Percentiles rank a stretch among this genome's conserved stretches.
phyloP scores from a whole-genome alignment of 352 stramenopile species.

The Pythium graminicola region DNA sequence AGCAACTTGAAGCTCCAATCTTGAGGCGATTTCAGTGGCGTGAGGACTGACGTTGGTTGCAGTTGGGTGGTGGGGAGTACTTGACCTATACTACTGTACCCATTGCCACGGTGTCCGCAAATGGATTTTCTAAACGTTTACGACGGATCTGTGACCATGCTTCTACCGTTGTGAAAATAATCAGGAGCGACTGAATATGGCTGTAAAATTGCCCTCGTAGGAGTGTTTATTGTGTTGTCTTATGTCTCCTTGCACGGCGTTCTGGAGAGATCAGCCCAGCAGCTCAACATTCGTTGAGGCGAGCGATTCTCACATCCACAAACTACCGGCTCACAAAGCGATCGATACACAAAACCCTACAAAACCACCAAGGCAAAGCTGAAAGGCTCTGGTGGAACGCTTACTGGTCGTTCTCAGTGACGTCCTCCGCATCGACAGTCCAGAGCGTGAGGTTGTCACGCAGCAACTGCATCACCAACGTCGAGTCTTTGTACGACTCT shows the following conservation, averaged over 20 bases:
- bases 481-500: constrained; percentile 28
- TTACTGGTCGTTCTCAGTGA: neutral
- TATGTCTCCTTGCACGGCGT: neutral
- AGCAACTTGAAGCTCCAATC: neutral
- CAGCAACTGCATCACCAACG: constrained; percentile 31
- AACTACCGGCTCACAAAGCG: neutral
- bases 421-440: constrained; percentile 19
- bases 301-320: neutral
- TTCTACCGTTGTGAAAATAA: too few relatives aligned
- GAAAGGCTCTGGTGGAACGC: neutral
- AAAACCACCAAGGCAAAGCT: neutral
- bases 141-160: too few relatives aligned
- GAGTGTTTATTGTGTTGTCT: neutral
- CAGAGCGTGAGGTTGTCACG: constrained; percentile 34
- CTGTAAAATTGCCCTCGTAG: neutral
- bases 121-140: too few relatives aligned
- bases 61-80: too few relatives aligned
- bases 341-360: constrained; percentile 3
- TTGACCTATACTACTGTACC: too few relatives aligned
- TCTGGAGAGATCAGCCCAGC: neutral
- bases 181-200: too few relatives aligned
- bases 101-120: too few relatives aligned
- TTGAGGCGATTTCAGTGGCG: neutral
- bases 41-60: too few relatives aligned
- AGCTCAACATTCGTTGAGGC: neutral